Conservation (phyloP, 2,329 filamentous ascomycete species). For the Penicillium sp. region DNA sequence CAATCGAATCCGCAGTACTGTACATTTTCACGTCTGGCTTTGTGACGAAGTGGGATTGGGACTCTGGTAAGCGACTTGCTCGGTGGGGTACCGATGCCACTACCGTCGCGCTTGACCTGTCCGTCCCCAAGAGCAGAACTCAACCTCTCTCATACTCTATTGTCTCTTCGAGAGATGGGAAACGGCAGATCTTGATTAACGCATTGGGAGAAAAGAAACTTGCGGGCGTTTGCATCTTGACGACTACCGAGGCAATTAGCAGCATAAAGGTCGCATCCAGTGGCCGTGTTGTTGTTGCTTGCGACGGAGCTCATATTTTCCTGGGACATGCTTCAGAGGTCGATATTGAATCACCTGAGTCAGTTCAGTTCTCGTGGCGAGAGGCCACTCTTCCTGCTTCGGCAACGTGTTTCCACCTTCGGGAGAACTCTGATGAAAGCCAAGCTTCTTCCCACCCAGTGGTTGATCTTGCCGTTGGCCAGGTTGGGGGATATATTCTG, state of each 20-base stretch:
- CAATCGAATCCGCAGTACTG: conserved; percentile 46
- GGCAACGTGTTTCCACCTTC: conserved; percentile 62
- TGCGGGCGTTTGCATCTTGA: conserved; percentile 22
- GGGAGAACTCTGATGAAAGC: conserved; percentile 34
- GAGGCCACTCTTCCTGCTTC: conserved; percentile 54
- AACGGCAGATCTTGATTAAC: conserved; percentile 30
- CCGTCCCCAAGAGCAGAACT: conserved; percentile 18
- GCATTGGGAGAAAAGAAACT: conserved; percentile 17
- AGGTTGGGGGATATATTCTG: conserved; percentile 68
- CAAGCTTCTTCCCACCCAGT: conserved; percentile 12
- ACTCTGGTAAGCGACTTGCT: conserved; percentile 39
- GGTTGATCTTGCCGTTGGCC: conserved; percentile 73
- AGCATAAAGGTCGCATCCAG: conserved; percentile 25
- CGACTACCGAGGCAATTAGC: conserved; percentile 25
- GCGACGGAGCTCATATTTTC: conserved; percentile 46
- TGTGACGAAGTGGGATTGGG: conserved; percentile 56
- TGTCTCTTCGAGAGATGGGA: conserved; percentile 31
- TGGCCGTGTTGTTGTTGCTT: conserved; percentile 35
- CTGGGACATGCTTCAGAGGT: conserved; percentile 49
- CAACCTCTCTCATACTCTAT: conserved; percentile 35
- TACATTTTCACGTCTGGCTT: conserved; percentile 50
- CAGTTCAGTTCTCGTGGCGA: conserved; percentile 47
- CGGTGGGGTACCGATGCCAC: conserved; percentile 40
- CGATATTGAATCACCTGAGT: conserved; percentile 30
- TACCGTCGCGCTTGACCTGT: conserved; percentile 28